A percentile compares a stretch with the other conserved stretches of the same genome.
phyloP scores from a whole-genome alignment of 2,329 filamentous ascomycete species.

The Davidsoniella virescens region DNA sequence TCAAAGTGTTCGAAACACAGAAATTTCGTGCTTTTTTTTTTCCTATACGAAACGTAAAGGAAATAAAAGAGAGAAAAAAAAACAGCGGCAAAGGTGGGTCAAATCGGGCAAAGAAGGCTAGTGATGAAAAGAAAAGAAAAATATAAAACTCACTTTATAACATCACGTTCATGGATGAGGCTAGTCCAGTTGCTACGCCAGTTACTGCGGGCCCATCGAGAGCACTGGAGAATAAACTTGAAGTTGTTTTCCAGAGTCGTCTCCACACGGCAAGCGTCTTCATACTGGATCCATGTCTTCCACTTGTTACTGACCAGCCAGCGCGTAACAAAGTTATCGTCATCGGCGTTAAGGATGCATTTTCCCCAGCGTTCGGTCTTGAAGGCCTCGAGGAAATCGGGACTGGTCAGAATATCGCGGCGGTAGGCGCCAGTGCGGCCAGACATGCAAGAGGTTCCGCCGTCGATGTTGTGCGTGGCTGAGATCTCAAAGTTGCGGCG shows the following conservation, averaged over 20 bases:
- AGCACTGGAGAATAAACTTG: constrained; percentile 85
- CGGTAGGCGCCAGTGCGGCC: constrained; percentile 87
- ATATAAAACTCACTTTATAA: constrained; percentile 61
- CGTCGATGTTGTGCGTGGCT: constrained; percentile 85
- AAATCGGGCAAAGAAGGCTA: neutral
- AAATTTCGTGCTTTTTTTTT: too few species aligned
- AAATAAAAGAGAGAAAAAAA: neutral
- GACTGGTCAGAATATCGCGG: constrained; percentile 70
- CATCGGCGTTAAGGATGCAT: constrained; percentile 85
- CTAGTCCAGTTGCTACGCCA: constrained; percentile 95
- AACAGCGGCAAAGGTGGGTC: neutral
- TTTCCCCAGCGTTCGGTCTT: constrained; percentile 80
- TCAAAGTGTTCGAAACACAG: too few species aligned
- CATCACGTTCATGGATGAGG: constrained; percentile 64
- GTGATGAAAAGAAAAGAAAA: constrained; percentile 1
- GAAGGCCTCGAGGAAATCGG: constrained; percentile 75
- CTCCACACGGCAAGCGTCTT: constrained; percentile 76
- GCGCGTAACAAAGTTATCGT: constrained; percentile 95
- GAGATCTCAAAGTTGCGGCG: constrained; percentile 94
- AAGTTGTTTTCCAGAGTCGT: constrained; percentile 80
- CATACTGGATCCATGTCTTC: constrained; percentile 93
- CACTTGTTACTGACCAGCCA: constrained; percentile 87
- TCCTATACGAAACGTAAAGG: too few species aligned
- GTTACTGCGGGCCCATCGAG: constrained; percentile 91
- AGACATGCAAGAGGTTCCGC: constrained; percentile 91